Base-by-base conservation (phyloP, 2,329 filamentous ascomycete species). In the Ustilaginoidea virens region DNA sequence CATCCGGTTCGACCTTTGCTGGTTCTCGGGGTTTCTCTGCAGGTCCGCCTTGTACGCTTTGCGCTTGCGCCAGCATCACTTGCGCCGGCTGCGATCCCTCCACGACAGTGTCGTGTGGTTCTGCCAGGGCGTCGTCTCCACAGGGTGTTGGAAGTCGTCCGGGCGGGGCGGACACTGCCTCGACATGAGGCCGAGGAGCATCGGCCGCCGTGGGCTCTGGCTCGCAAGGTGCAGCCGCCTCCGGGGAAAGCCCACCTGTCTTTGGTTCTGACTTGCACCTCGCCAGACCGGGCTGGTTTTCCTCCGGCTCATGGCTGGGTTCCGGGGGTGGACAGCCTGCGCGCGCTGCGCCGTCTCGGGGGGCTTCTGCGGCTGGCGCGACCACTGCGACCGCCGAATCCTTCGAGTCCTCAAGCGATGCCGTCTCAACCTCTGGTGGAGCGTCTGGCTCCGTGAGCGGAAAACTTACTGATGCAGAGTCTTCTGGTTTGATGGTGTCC, bases 401-500 rank as follows among this genome's bases (percentile, higher is more conserved):
- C 31, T 34, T 45, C 9, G 31, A 29, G 13, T 39, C 43, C 13
- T 40, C 44, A 3, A 35, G 34, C 2, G 41, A 41, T 13, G 31
- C 36, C 3, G 44, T 41, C 15, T 44, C 44, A 6, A 34, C 35
- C 23, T 47, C 43, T 3, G 46, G 47, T 4, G 43, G 33, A 10
- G 50, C 46, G 11, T 40, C 38, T 5, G 44, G 43, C n/a, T 45
- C 51, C 9, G 47, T 43, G 5, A 40, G 16, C 7, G 47, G 43
- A 19, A 46, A 41, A 23, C 37, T 36, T 8, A 45, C 39, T 1
- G 53, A 56, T 3, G 51, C 52, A 4, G 53, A 56, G 23, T 56
- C 51, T 19, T 56, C 53, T 1, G 52, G 52, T 27, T 47, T 52
- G 27, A 56, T 48, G 4, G 41, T 48, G 27, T 56, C 52, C 15